Base-by-base conservation (phyloP, 2,329 filamentous ascomycete species). In the Zalaria sp. region DNA sequence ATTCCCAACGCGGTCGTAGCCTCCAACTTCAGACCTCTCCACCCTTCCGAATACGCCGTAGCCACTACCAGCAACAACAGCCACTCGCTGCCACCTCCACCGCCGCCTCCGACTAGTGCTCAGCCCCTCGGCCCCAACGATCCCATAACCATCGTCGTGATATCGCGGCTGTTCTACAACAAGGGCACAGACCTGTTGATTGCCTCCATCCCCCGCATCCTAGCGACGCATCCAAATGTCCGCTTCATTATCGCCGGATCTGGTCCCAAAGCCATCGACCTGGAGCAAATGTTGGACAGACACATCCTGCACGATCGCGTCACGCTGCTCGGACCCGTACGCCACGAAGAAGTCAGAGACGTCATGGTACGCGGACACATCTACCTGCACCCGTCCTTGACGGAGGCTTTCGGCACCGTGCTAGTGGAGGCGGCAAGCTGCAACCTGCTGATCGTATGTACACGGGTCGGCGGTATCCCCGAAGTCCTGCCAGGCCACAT, bases 171-270 rank as follows among this genome's bases (percentile, higher is more conserved):
- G 1, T 98, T 96, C 63, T 96, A 96, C 64, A 98, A 98, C 64
- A 98, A 98, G 60, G 91, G 91, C 45, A 96, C 86, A 1, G 93
- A 98, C 59, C 75, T 98, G 0, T 74, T 98, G n/a, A 94, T 94
- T 25, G 91, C 89, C 7, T 86, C 87, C 3, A 93, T 98, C 41
- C 91, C 91, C 1, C 80, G 88, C 38, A 94, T 98, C 41, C 74
- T 96, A 27, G 82, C 86, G 39, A 77, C 79, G 9, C 84, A 98
- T 57, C 83, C 86, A 1, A 93, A 96, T 57, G 91, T 94, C 1
- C 83, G 87, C 43, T 98, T 98, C 63, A 85, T 98, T 55, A 95
- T 98, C 51, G 91, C 86, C 27, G 93, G 93, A 3, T 93, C 85
- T 0, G 91, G 91, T 0, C 91, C 91, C 4, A 96, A 98, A 61